A percentile compares a stretch with the other conserved stretches of the same genome.
phyloP scores from a whole-genome alignment of 2,329 filamentous ascomycete species.

The Microdochium bolleyi region DNA sequence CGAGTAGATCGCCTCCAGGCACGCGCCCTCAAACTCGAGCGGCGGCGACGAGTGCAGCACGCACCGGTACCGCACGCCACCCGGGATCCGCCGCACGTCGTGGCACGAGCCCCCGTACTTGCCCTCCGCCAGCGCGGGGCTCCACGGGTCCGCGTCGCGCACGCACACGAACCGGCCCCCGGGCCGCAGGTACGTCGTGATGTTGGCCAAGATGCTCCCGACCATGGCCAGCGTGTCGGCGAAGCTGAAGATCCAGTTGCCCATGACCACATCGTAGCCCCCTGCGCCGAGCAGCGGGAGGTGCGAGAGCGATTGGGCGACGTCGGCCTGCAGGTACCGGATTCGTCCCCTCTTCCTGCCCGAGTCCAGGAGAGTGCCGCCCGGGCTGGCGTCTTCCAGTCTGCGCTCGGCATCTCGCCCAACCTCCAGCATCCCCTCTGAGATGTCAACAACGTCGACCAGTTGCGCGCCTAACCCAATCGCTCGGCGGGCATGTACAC shows the following conservation, averaged over 20 bases:
- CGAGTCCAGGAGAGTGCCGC: no score
- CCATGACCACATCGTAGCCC: conserved; percentile 23
- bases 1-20: not conserved
- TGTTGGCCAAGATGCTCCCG: conserved; percentile 19
- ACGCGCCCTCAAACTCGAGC: not conserved
- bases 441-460: conserved; percentile 20
- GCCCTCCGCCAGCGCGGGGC: conserved; percentile 6
- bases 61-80: not conserved
- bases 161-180: conserved; percentile 18
- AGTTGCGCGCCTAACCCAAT: conserved; percentile 12
- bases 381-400: conserved; percentile 3
- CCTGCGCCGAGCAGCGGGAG: conserved; percentile 4
- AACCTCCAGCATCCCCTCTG: conserved; percentile 14
- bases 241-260: conserved; percentile 22
- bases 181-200: conserved; percentile 13
- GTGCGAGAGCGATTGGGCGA: conserved; percentile 12
- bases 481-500: conserved; percentile 15
- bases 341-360: conserved; percentile 1
- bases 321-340: conserved; percentile 16
- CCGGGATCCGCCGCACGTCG: not conserved
- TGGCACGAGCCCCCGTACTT: conserved; percentile 8
- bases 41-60: not conserved
- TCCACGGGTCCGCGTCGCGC: conserved; percentile 8
- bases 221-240: conserved; percentile 12
- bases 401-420: conserved; percentile 12